A percentile compares a stretch with the other conserved stretches of the same genome.
Evolutionary conservation across 2,329 filamentous ascomycete genomes (phyloP).

Genomic region (Botrytis paeoniae): DNA sequence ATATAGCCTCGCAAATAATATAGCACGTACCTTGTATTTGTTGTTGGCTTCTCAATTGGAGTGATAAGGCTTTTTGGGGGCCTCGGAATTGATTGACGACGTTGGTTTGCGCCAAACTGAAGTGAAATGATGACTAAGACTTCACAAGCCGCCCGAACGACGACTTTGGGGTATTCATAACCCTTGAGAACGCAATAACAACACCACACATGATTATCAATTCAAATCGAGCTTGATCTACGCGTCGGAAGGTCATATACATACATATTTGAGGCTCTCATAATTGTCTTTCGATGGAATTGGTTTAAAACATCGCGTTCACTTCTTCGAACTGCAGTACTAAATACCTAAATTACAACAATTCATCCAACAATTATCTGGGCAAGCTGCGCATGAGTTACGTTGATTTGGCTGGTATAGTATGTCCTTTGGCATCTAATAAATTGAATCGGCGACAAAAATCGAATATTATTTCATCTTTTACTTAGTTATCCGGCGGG

Average conservation of each 20-base stretch:
- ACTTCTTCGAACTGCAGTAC: slow-evolving; percentile 1
- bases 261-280: slow-evolving; percentile 26
- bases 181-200: slow-evolving; percentile 28
- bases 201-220: slow-evolving; percentile 31
- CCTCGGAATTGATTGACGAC: slow-evolving; percentile 23
- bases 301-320: slow-evolving; percentile 32
- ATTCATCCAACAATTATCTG: slow-evolving; percentile 19
- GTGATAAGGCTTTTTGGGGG: slow-evolving; percentile 24
- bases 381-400: slow-evolving; percentile 15
- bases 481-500: background rate
- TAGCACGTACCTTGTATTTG: slow-evolving; percentile 26
- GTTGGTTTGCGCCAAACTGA: slow-evolving; percentile 26
- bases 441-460: background rate
- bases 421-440: background rate
- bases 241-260: slow-evolving; percentile 35
- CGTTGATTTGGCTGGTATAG: background rate
- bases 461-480: background rate
- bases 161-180: slow-evolving; percentile 23
- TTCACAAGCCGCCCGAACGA: slow-evolving; percentile 23
- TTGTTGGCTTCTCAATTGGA: slow-evolving; percentile 24
- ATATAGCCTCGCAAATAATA: background rate
- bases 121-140: slow-evolving; percentile 24
- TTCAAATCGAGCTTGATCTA: slow-evolving; percentile 34
- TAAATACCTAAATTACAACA: slow-evolving; percentile 19
- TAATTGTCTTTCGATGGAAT: slow-evolving; percentile 27